Base-by-base conservation (phyloP, 2,329 filamentous ascomycete genomes). In the Fusarium sp. region DNA sequence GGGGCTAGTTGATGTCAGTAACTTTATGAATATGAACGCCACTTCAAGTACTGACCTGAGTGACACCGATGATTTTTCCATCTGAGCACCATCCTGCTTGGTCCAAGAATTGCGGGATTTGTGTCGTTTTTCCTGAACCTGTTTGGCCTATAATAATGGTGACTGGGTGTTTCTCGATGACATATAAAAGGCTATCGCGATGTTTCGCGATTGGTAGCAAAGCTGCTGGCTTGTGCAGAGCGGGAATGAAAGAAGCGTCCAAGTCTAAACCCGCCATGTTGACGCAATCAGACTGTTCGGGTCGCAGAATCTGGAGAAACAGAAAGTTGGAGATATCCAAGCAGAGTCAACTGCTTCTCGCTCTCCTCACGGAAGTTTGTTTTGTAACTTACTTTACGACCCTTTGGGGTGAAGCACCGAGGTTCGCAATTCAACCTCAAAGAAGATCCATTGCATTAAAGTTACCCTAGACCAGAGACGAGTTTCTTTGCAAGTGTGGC, bases 131-230 rank as follows among this genome's bases (percentile, higher is more conserved):
- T 44, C 95, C 94, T 25, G 93, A 97, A 6, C 96, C 96, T 2
- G 96, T 98, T 77, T 98, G 94, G 11, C 95, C 96, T 57, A 98
- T 90, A 14, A 98, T 89, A 53, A 98, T 93, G 0, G 93, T 95
- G 61, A 98, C 91, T 0, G 92, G 91, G 69, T 89, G 89, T 10
- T 89, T 94, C 79, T 98, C 95, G 62, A 98, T 88, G 16, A 94
- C 86, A 80, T 97, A 98, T 4, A 98, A 86, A 3, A 99, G 83
- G 57, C 86, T 89, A 60, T 96, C 86, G 68, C 89, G 90, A 74
- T 98, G 91, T 71, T 92, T 92, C 32, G 94, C 89, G 67, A 99
- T 98, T 1, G 96, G 95, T 3, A 99, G 86, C 4, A 98, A 83
- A 10, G 91, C 87, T 6, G 94, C 83, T 1, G 95, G 94, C 77